A percentile compares a stretch with the other conserved stretches of the same genome.
These are phyloP conservation scores for Amphicarpaea edgeworthii DNA, from an alignment of 306 rosid species.

Conservation along the genomic window DNA sequence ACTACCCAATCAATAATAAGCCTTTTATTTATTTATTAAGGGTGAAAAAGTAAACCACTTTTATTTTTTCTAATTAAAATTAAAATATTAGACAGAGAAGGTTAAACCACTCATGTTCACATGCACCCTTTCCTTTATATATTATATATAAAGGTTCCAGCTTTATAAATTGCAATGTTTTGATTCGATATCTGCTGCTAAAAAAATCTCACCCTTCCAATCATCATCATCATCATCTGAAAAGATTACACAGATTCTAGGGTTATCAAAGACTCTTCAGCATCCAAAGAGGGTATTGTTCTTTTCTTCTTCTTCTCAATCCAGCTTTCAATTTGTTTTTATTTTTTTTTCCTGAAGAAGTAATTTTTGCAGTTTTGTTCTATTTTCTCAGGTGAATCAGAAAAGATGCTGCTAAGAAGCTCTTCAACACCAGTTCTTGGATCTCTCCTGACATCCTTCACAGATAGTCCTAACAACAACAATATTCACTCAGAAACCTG, in stretches of 20 bases:
- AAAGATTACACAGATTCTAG: not conserved
- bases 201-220: slow-evolving; percentile 1
- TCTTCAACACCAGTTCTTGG: slow-evolving; percentile 94
- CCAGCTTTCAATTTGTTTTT: not conserved
- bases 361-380: slow-evolving; percentile 1
- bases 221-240: slow-evolving; percentile 8
- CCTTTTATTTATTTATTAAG: not conserved
- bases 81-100: not conserved
- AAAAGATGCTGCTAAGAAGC: slow-evolving; percentile 78
- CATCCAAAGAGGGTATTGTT: slow-evolving; percentile 46
- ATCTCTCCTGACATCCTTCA: slow-evolving; percentile 66
- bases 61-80: not conserved
- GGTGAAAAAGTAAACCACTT: not conserved
- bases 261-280: slow-evolving; percentile 1
- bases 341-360: not conserved
- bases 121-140: slow-evolving; percentile 19
- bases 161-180: not conserved
- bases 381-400: slow-evolving; percentile 17
- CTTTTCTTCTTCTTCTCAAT: slow-evolving; percentile 27
- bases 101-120: not conserved
- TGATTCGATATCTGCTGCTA: slow-evolving; percentile 10
- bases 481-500: slow-evolving; percentile 52
- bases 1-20: not conserved
- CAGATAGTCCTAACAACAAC: slow-evolving; percentile 61
- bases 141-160: not conserved